Conservation (phyloP, 208 protist species). For the Crithidia thermophila region DNA sequence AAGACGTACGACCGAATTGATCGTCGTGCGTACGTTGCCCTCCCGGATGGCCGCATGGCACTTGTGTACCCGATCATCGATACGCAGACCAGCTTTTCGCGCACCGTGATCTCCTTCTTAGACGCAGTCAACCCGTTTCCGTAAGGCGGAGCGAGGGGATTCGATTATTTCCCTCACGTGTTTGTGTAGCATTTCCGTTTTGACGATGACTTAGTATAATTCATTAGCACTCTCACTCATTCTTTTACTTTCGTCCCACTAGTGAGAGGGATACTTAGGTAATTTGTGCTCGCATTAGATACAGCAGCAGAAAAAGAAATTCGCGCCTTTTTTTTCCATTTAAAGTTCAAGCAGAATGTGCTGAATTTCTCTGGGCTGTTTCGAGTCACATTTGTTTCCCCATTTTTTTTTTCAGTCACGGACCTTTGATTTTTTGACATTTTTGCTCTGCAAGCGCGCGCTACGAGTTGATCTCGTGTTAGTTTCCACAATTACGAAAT, state of each 20-base stretch:
- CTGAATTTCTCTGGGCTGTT: background rate
- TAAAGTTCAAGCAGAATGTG: background rate
- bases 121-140: constrained; percentile 86
- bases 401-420: background rate
- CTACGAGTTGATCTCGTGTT: no score
- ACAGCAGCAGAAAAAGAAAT: no score
- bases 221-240: constrained; percentile 18
- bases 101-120: constrained; percentile 80
- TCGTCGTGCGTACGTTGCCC: constrained; percentile 87
- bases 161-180: background rate
- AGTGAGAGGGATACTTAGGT: constrained; percentile 4
- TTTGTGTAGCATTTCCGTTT: no score
- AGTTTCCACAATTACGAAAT: no score
- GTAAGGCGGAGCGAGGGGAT: constrained; percentile 23
- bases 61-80: constrained; percentile 90
- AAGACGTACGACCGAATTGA: constrained; percentile 89
- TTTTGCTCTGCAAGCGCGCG: no score
- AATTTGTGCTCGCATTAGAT: background rate
- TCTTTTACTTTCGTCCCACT: no score
- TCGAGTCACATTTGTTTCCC: background rate
- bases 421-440: background rate
- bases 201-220: constrained; percentile 19
- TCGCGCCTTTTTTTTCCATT: background rate
- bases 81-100: constrained; percentile 76
- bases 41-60: constrained; percentile 92